Evolutionary conservation across 192 early-diverging fungal genomes (phyloP).

Genomic region (Backusella australiensis): DNA sequence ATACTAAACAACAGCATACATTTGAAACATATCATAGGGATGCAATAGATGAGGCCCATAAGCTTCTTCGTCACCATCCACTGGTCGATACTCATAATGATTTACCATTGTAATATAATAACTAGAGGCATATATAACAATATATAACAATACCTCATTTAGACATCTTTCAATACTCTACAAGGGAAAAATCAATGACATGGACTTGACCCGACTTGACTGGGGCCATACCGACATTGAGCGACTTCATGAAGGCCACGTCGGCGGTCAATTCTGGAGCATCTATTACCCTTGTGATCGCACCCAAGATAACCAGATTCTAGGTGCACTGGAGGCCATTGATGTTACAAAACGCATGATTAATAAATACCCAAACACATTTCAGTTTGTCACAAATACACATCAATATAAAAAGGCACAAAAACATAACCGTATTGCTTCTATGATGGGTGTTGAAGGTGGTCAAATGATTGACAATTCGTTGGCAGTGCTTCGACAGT

Average conservation of each 20-base stretch:
- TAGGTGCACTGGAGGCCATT: slow-evolving; percentile 47
- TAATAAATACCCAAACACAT: slow-evolving; percentile 38
- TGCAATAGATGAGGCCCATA: slow-evolving; percentile 9
- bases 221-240: slow-evolving; percentile 28
- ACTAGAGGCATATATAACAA: no score
- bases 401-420: slow-evolving; percentile 45
- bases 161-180: slow-evolving; percentile 24
- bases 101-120: slow-evolving; percentile 19
- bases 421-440: slow-evolving; percentile 47
- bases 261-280: slow-evolving; percentile 37
- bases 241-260: slow-evolving; percentile 23
- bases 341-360: slow-evolving; percentile 61
- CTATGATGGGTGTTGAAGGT: slow-evolving; percentile 66
- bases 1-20: background rate
- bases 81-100: slow-evolving; percentile 36
- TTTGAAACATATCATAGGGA: background rate
- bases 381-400: slow-evolving; percentile 43
- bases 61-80: slow-evolving; percentile 17
- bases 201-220: slow-evolving; percentile 17
- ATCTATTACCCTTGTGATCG: slow-evolving; percentile 26
- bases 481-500: slow-evolving; percentile 45
- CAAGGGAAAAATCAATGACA: slow-evolving; percentile 21
- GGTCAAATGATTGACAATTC: slow-evolving; percentile 63
- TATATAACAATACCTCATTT: background rate
- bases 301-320: slow-evolving; percentile 23